phyloP scores from a whole-genome alignment of 2,329 filamentous ascomycete species.

The Fusarium cyanostomum region DNA sequence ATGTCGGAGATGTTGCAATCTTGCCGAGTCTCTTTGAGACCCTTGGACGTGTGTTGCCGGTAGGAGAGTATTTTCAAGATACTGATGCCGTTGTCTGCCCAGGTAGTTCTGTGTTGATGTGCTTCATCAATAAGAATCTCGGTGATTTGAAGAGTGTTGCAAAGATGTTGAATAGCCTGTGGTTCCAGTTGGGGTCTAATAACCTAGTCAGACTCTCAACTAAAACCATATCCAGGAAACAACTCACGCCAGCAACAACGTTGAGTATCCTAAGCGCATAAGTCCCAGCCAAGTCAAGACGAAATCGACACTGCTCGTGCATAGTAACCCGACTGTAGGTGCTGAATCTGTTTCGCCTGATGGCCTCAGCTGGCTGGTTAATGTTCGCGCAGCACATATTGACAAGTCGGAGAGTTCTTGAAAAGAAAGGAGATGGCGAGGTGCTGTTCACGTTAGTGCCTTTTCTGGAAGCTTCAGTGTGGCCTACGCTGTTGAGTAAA shows the following conservation, averaged over 20 bases:
- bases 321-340: slow-evolving; percentile 56
- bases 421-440: slow-evolving; percentile 42
- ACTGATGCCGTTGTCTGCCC: background rate
- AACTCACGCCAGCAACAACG: slow-evolving; percentile 64
- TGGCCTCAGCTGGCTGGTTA: slow-evolving; percentile 9
- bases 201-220: background rate
- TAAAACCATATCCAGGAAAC: fast-evolving
- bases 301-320: slow-evolving; percentile 65
- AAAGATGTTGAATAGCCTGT: slow-evolving; percentile 62
- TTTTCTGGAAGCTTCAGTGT: too few relatives aligned
- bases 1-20: slow-evolving; percentile 44
- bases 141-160: slow-evolving; percentile 53
- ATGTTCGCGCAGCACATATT: slow-evolving; percentile 44
- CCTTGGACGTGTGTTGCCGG: background rate
- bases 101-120: background rate
- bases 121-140: slow-evolving; percentile 57
- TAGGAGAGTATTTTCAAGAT: slow-evolving; percentile 23
- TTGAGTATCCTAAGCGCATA: slow-evolving; percentile 62
- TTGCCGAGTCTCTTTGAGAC: background rate
- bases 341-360: background rate
- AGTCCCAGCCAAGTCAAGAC: slow-evolving; percentile 69
- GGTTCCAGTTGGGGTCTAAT: slow-evolving; percentile 56
- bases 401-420: slow-evolving; percentile 45
- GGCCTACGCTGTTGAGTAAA: background rate
- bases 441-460: background rate